These are phyloP conservation scores for Hansenula sp. DNA, from an alignment of 1,139 yeast species.

Conservation along the genomic window DNA sequence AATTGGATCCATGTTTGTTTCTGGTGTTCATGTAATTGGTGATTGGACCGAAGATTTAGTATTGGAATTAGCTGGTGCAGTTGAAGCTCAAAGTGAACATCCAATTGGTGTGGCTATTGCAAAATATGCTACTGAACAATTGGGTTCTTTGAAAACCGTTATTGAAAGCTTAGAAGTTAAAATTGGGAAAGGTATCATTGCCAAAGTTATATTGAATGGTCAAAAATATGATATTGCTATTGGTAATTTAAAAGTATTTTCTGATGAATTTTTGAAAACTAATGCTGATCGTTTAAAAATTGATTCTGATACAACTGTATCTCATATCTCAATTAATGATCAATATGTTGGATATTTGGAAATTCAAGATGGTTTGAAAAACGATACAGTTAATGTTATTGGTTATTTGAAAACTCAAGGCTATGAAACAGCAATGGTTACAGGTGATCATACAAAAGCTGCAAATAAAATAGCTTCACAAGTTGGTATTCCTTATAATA, in stretches of 20 bases:
- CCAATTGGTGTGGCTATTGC: constrained; percentile 78
- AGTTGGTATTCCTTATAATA: constrained; percentile 60
- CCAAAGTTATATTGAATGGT: constrained; percentile 31
- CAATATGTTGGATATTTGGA: constrained; percentile 60
- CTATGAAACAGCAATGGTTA: constrained; percentile 77
- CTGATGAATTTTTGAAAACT: constrained; percentile 17
- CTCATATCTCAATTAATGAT: constrained; percentile 48
- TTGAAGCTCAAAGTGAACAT: constrained; percentile 78
- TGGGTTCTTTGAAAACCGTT: constrained; percentile 26
- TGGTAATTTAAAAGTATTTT: constrained; percentile 54
- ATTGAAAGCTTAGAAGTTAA: constrained; percentile 43
- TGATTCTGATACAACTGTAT: constrained; percentile 26
- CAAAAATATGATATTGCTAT: constrained; percentile 35
- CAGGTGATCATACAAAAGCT: constrained; percentile 74
- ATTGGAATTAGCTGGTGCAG: constrained; percentile 58
- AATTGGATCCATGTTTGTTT: constrained; percentile 70
- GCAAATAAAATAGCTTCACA: constrained; percentile 63
- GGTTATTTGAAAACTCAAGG: constrained; percentile 49
- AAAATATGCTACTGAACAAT: constrained; percentile 22
- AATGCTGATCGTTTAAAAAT: constrained; percentile 18
- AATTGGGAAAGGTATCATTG: constrained; percentile 72
- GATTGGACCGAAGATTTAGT: constrained; percentile 14
- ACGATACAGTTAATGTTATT: constrained; percentile 60
- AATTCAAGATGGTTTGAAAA: constrained; percentile 65
- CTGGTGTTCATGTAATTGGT: constrained; percentile 24